Conservation (phyloP, 2,329 filamentous ascomycete species). For the Hansfordia pulvinata region DNA sequence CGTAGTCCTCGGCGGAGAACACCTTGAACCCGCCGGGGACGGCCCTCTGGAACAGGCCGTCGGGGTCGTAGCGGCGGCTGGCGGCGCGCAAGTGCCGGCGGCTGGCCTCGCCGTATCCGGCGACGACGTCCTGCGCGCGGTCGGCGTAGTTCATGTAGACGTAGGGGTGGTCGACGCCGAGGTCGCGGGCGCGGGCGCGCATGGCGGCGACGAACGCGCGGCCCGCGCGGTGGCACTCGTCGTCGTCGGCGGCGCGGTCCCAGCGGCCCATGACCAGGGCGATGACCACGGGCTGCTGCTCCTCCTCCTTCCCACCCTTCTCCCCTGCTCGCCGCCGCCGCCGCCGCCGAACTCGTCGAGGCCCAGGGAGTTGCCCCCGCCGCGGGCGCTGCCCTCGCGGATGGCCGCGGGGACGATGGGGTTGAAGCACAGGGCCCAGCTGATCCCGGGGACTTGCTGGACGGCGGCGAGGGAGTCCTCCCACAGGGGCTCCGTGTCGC, state of each 20-base stretch:
- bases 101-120: constrained; percentile 18
- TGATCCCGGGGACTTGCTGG: constrained; percentile 14
- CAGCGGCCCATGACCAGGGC: too few relatives aligned
- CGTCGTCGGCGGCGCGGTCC: too few relatives aligned
- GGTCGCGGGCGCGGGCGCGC: too few relatives aligned
- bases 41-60: constrained; percentile 16
- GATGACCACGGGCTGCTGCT: too few relatives aligned
- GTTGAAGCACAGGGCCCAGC: constrained; percentile 9
- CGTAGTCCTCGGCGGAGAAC: too few relatives aligned
- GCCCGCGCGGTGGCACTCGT: too few relatives aligned
- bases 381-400: constrained; percentile 5
- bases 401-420: constrained; percentile 12
- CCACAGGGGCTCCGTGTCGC: constrained; percentile 13
- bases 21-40: constrained; percentile 7
- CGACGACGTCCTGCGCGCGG: constrained; percentile 12
- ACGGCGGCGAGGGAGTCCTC: constrained; percentile 22
- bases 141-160: constrained; percentile 22
- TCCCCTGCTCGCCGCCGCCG: too few relatives aligned
- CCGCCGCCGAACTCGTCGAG: too few relatives aligned
- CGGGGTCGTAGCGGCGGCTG: constrained; percentile 18
- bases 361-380: constrained; percentile 14
- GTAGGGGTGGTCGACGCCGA: constrained; percentile 10
- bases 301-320: too few relatives aligned
- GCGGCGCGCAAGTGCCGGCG: constrained; percentile 13
- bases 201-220: too few relatives aligned